Conservation (phyloP, 345 rosid genomes). For the Punica granatum region DNA sequence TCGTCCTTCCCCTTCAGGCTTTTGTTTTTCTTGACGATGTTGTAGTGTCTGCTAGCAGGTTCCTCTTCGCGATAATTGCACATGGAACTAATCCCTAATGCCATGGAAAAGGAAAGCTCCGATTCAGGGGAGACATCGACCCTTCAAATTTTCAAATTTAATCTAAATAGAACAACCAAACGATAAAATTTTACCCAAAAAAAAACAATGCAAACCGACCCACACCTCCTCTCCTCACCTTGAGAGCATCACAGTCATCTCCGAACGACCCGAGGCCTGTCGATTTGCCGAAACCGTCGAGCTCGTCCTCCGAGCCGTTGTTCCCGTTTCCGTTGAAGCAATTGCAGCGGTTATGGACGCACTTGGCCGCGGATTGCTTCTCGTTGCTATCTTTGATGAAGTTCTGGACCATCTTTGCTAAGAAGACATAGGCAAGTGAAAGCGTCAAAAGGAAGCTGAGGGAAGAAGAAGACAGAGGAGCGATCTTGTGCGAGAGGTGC, state of each 20-base stretch:
- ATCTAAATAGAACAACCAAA: neutral
- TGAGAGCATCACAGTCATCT: constrained; percentile 54
- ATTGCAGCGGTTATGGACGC: constrained; percentile 46
- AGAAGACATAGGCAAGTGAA: too few relatives aligned
- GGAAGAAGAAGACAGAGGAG: too few relatives aligned
- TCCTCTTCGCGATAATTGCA: constrained; percentile 43
- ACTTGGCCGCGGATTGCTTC: constrained; percentile 32
- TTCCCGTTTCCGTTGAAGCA: constrained; percentile 55
- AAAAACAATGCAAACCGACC: neutral
- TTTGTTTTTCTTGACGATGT: constrained; percentile 68
- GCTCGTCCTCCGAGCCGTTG: constrained; percentile 73
- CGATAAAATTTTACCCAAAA: neutral
- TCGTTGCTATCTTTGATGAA: constrained; percentile 44
- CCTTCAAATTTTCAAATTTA: neutral
- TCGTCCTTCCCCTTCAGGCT: constrained; percentile 49
- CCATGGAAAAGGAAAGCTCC: neutral
- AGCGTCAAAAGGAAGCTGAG: too few relatives aligned
- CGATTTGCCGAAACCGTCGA: constrained; percentile 24
- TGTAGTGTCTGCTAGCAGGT: constrained; percentile 48
- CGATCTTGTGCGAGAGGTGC: too few relatives aligned
- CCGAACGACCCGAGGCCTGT: constrained; percentile 21
- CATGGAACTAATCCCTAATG: constrained; percentile 59
- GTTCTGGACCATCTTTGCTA: constrained; percentile 36
- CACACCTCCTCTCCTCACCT: constrained; percentile 26
- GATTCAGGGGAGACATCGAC: neutral